These are phyloP conservation scores for Cokeromyces recurvatus DNA, from an alignment of 371 early-diverging fungal species.

Conservation along the genomic window DNA sequence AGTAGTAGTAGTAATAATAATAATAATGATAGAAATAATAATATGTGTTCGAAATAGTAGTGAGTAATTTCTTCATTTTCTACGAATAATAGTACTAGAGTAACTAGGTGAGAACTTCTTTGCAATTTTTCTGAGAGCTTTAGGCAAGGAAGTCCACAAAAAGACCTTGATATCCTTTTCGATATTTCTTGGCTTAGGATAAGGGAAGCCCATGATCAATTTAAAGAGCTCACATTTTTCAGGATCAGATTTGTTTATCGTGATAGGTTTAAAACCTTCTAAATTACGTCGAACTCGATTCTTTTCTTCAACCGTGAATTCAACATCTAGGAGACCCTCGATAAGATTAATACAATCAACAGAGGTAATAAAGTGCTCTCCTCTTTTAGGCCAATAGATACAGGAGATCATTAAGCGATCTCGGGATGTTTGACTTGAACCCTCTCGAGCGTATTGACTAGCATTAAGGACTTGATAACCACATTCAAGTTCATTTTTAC, in stretches of 20 bases:
- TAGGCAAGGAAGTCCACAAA: constrained; percentile 63
- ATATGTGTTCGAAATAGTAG: too few species aligned
- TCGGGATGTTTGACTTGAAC: too few species aligned
- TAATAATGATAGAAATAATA: too few species aligned
- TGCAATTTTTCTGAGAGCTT: constrained; percentile 70
- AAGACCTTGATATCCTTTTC: constrained; percentile 87
- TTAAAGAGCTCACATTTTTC: constrained; percentile 71
- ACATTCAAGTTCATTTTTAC: too few species aligned
- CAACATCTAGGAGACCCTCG: constrained; percentile 65
- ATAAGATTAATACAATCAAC: constrained; percentile 76
- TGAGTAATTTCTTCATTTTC: too few species aligned
- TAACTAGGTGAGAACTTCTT: constrained; percentile 59
- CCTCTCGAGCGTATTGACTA: too few species aligned
- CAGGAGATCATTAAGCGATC: constrained; percentile 67
- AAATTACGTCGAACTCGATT: constrained; percentile 81
- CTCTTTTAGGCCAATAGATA: constrained; percentile 71
- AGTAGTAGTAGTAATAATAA: too few species aligned
- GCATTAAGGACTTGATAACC: too few species aligned
- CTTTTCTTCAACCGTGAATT: constrained; percentile 78
- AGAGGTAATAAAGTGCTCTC: constrained; percentile 73
- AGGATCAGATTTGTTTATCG: constrained; percentile 68
- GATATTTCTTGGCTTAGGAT: constrained; percentile 81
- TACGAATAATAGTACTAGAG: constrained; percentile 17
- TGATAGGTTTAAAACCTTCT: constrained; percentile 75
- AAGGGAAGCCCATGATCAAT: constrained; percentile 74